Percentiles rank a stretch among this genome's conserved stretches.
phyloP scores from a whole-genome alignment of 331 rosid genomes.

The Quercus phellos region DNA sequence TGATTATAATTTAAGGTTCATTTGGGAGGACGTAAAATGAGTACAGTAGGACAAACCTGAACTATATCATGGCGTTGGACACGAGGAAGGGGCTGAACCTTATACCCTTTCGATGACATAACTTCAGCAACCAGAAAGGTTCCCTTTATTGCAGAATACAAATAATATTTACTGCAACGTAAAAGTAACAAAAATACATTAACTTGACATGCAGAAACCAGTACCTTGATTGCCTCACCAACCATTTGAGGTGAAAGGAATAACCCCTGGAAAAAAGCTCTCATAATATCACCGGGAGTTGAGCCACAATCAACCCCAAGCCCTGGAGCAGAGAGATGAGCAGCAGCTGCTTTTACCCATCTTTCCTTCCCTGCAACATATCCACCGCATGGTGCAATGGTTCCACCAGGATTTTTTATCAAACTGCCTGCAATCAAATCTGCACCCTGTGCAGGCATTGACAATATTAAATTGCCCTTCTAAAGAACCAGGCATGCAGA shows the following conservation, averaged over 20 bases:
- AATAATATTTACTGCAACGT: constrained; percentile 15
- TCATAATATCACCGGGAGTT: constrained; percentile 79
- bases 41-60: constrained; percentile 47
- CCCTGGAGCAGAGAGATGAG: constrained; percentile 92
- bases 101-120: constrained; percentile 69
- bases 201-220: constrained; percentile 12
- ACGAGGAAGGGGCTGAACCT: constrained; percentile 88
- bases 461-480: constrained; percentile 14
- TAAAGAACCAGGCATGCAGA: constrained; percentile 18
- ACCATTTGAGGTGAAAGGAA: constrained; percentile 99
- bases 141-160: constrained; percentile 44
- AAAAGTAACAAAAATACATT: constrained; percentile 15
- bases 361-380: constrained; percentile 73
- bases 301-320: constrained; percentile 87
- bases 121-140: constrained; percentile 80
- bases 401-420: constrained; percentile 95
- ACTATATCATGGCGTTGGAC: constrained; percentile 70
- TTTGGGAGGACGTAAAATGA: background rate
- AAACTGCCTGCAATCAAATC: constrained; percentile 92
- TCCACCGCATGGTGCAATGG: constrained; percentile 92
- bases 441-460: constrained; percentile 61
- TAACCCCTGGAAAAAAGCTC: constrained; percentile 85
- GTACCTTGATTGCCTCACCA: constrained; percentile 90
- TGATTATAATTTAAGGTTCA: background rate
- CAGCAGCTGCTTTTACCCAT: constrained; percentile 85